Evolutionary conservation across 75 land plant species (phyloP).

Genomic region (Picea sitchensis): DNA sequence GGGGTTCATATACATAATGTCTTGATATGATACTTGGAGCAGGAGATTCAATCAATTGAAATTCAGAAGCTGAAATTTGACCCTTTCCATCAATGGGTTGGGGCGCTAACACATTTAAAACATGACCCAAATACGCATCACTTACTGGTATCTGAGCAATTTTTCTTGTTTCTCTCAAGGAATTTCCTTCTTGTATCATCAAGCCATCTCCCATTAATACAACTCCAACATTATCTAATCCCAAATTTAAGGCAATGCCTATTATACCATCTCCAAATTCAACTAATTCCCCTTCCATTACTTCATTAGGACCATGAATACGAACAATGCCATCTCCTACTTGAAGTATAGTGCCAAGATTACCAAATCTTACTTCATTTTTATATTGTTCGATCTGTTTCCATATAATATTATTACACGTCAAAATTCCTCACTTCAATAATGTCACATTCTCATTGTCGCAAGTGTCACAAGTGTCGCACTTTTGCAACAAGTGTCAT

Average conservation of each 20-base stretch:
- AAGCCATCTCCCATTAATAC: not conserved
- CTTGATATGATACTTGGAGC: not conserved
- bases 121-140: too few species aligned
- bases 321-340: constrained; percentile 31
- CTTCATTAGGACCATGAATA: constrained; percentile 33
- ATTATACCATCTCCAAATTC: constrained; percentile 8
- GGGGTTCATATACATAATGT: not conserved
- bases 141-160: too few species aligned
- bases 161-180: too few species aligned
- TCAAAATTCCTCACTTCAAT: too few species aligned
- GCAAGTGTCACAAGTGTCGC: too few species aligned
- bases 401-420: not conserved
- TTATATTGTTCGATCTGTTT: constrained; percentile 8
- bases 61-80: not conserved
- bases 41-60: not conserved
- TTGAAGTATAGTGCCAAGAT: constrained; percentile 21
- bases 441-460: too few species aligned
- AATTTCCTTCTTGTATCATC: not conserved
- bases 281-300: constrained; percentile 14
- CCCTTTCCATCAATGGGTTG: not conserved
- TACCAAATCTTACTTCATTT: constrained; percentile 11
- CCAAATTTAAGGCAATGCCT: constrained; percentile 19
- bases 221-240: constrained; percentile 23
- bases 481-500: too few species aligned
- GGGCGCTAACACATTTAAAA: too few species aligned